Evolutionary conservation across 1,139 yeast genomes (phyloP).

Genomic region (Yamadazyma spencermartinsiae): DNA sequence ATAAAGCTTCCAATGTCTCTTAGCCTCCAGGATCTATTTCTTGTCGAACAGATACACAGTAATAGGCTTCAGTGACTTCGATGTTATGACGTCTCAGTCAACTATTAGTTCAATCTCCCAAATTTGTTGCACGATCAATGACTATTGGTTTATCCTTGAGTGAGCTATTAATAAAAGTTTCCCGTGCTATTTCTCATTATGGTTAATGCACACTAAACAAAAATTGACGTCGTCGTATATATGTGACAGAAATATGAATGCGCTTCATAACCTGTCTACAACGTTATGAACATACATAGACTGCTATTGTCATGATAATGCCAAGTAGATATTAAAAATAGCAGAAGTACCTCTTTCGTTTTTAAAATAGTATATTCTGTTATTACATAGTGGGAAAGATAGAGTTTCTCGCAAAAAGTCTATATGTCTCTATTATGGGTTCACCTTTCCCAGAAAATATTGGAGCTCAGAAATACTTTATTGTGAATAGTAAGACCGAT

Average conservation of each 20-base stretch:
- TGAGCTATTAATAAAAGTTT: not conserved
- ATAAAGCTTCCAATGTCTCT: slow-evolving; percentile 2
- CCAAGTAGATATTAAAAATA: slow-evolving; percentile 1
- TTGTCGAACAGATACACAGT: slow-evolving; percentile 1
- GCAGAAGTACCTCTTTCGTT: slow-evolving; percentile 1
- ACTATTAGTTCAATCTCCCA: slow-evolving; percentile 2
- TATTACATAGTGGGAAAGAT: slow-evolving; percentile 2
- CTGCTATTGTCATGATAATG: slow-evolving; percentile 1
- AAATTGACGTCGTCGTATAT: not conserved
- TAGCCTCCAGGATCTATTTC: slow-evolving; percentile 1
- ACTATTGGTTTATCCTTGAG: slow-evolving; percentile 2
- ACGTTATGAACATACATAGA: slow-evolving; percentile 1
- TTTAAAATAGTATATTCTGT: slow-evolving; percentile 2
- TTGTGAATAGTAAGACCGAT: slow-evolving; percentile 2
- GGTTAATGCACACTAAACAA: not conserved
- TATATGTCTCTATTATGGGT: slow-evolving; percentile 2
- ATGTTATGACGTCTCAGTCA: slow-evolving; percentile 1
- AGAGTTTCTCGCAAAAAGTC: slow-evolving; percentile 3
- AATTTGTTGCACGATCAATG: slow-evolving; percentile 1
- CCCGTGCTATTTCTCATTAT: slow-evolving; percentile 1
- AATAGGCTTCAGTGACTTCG: slow-evolving; percentile 2
- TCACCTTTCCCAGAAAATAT: slow-evolving; percentile 1
- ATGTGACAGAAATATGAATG: not conserved
- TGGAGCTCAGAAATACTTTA: slow-evolving; percentile 1
- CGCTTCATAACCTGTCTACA: slow-evolving; percentile 1